Conservation (phyloP, 208 protist species). For the Vickermania spadyakhi region DNA sequence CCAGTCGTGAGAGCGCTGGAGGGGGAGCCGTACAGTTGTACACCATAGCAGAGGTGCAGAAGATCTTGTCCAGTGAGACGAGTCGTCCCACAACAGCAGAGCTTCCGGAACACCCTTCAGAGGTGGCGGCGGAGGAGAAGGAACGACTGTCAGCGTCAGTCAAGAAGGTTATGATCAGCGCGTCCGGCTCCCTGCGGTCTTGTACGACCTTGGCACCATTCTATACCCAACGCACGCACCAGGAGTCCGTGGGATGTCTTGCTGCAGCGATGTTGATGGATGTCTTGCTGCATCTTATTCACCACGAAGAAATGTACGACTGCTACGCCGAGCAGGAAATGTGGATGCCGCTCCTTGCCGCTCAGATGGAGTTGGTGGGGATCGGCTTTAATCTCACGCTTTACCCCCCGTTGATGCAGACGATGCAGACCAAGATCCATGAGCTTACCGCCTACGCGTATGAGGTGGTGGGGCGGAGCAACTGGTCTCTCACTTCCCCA, state of each 20-base stretch:
- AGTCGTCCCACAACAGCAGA: background rate
- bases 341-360: constrained; percentile 6
- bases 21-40: background rate
- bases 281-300: background rate
- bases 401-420: background rate
- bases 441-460: constrained; percentile 3
- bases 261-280: background rate
- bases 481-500: constrained; percentile 12
- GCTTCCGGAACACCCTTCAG: background rate
- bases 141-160: background rate
- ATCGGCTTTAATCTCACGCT: constrained; percentile 6
- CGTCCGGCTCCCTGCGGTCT: too few relatives aligned
- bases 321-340: constrained; percentile 8
- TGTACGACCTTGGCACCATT: background rate
- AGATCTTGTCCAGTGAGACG: background rate
- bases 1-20: background rate
- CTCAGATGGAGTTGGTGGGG: constrained; percentile 16
- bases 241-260: background rate
- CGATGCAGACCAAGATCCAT: constrained; percentile 6
- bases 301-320: background rate
- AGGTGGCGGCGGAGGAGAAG: background rate
- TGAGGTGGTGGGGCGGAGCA: constrained; percentile 5
- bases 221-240: background rate
- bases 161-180: too few relatives aligned
- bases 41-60: background rate